These are phyloP conservation scores for Ophiostoma ulmi DNA, from an alignment of 2,329 filamentous ascomycete genomes.

Conservation along the genomic window DNA sequence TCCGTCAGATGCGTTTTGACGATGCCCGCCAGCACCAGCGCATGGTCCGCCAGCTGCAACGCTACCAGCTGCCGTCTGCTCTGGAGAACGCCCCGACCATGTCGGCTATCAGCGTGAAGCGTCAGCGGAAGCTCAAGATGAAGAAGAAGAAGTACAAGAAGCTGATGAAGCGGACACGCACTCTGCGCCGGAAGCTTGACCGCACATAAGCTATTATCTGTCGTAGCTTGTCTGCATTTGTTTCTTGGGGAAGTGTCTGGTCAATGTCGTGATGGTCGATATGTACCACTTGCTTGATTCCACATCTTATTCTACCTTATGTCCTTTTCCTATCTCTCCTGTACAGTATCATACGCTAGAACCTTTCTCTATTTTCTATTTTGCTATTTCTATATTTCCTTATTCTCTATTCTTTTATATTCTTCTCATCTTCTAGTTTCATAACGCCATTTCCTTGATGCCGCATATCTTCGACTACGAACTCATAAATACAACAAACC, in stretches of 20 bases:
- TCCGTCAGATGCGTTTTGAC: conserved; percentile 57
- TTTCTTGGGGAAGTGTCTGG: background rate
- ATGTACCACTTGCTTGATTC: background rate
- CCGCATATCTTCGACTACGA: background rate
- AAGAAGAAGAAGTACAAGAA: conserved; percentile 99
- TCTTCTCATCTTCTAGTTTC: background rate
- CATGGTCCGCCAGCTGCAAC: conserved; percentile 34
- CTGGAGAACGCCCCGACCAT: conserved; percentile 44
- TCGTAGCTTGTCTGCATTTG: background rate
- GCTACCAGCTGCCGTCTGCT: conserved; percentile 13
- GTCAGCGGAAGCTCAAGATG: conserved; percentile 94
- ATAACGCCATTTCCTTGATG: conserved; percentile 7
- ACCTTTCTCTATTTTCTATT: background rate
- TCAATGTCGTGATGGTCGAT: too few species aligned
- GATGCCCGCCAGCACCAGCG: conserved; percentile 39
- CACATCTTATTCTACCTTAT: background rate
- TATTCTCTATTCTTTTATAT: background rate
- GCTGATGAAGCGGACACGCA: conserved; percentile 87
- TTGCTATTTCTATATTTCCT: background rate
- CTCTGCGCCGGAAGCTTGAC: conserved; percentile 71
- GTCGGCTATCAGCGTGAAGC: conserved; percentile 82
- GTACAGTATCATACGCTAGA: conserved; percentile 6
- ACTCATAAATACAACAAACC: background rate
- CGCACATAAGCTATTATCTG: conserved; percentile 19
- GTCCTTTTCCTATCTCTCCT: conserved; percentile 3